These are phyloP conservation scores for Sideroxylon spinosum DNA, from an alignment of 179 eudicot genomes.

Conservation along the genomic window DNA sequence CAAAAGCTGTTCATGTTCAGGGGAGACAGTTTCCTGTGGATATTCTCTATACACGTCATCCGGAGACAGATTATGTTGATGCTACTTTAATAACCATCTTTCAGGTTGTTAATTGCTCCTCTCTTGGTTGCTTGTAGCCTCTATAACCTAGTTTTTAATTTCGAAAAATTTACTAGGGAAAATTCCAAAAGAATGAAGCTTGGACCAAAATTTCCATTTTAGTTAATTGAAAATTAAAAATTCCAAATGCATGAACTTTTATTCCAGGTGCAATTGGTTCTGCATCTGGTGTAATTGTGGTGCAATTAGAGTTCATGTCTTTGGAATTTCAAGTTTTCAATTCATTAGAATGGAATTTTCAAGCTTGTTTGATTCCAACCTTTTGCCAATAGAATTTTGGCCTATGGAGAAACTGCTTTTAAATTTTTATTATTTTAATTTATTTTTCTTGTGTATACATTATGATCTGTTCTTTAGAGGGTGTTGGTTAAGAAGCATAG, in stretches of 20 bases:
- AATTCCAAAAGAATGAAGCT: no score
- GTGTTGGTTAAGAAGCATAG: no score
- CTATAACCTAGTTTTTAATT: neutral
- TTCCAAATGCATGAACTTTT: no score
- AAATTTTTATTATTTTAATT: neutral
- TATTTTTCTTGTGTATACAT: neutral
- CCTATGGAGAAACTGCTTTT: neutral
- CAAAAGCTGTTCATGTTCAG: constrained; percentile 86
- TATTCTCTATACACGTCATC: constrained; percentile 62
- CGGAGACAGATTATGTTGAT: constrained; percentile 85
- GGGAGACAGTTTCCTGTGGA: constrained; percentile 96
- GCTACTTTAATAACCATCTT: constrained; percentile 83
- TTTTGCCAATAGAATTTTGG: neutral
- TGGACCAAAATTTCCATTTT: no score
- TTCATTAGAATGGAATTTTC: no score
- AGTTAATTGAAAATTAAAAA: no score
- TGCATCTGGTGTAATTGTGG: no score
- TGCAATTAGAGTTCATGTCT: no score
- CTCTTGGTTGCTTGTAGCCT: neutral
- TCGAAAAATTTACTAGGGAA: no score
- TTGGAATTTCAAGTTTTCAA: no score
- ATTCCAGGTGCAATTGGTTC: no score
- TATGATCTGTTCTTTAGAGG: neutral
- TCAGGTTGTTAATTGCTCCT: constrained; percentile 51
- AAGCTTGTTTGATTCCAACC: neutral